Evolutionary conservation across 2,329 filamentous ascomycete genomes (phyloP), one percentile per base, ranked within the genome.

Genomic region (Pezicula carpinea): DNA sequence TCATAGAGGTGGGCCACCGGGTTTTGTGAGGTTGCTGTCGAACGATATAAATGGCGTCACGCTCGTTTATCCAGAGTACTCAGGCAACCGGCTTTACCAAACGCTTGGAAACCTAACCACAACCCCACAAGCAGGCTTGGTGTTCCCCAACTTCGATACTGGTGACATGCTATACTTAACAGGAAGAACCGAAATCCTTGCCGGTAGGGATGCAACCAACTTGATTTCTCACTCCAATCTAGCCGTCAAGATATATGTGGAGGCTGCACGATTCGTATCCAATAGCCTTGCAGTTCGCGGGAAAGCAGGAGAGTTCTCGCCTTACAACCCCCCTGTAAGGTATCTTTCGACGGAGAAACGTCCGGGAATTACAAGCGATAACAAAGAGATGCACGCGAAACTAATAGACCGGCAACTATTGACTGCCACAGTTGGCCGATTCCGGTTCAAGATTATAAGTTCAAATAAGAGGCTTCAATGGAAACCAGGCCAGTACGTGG

Each of bases 71-170:
- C 89, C 89, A 0, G 89, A 95, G 62, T 95, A 64, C 63, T 90
- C 85, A 1, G 89, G 89, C 6, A 95, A 95, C 64, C 73, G 87
- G 14, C 69, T 93, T 0, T 95, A 95, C 58, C 89, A 95, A 64
- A 88, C 85, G 0, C 74, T 95, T 0, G 89, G 89, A 1, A 95
- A 95, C 60, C 69, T 95, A 13, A 71, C 76, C 33, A 66, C 76
- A 6, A 84, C 83, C 26, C 86, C 87, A 0, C 68, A 70, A 15
- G 79, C 86, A 3, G 88, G 89, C 3, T 64, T 92, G 41, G 79
- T 78, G 3, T 75, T 95, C 31, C 87, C 89, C 0, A 81, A 91
- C 62, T 92, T 87, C 59, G 75, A 77, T 4, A 86, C 79, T 0
- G 85, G 85, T 1, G 72, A 88, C 58, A 81, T 87, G 5, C 71